Evolutionary conservation across 495 filamentous ascomycete genomes (phyloP), one percentile per base, ranked within the genome.

Genomic region (Evernia prunastri): DNA sequence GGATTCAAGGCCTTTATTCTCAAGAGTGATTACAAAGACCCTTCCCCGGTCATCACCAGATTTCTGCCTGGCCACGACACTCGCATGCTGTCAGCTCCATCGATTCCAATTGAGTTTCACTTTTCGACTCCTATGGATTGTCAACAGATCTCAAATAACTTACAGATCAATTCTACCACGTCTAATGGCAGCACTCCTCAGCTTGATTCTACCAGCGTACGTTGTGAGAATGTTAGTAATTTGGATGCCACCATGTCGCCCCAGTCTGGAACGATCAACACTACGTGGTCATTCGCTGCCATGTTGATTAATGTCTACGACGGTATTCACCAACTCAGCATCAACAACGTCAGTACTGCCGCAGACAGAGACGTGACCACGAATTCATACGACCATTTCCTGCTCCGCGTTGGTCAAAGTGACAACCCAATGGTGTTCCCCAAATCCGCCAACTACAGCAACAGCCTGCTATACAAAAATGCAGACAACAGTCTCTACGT

Each of bases 71-170:
- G 69, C 10, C 69, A 71, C 43, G 69, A 70, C 57, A 47, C 27
- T 58, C 70, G 68, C 43, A 63, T 68, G 66, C 58, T 42, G 59
- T 66, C 56, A 42, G 49, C 72, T 23, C 75, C 83, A 49, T 74
- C 69, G 0, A 58, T 84, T 5, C 57, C 71, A 3, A 69, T 84
- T 51, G 71, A 77, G 60, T 61, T 87, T 42, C 73, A 80, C 53
- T 87, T 83, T 70, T 85, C 82, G 18, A 69, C 72, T 29, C 69
- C 76, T 31, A 87, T 87, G 84, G 73, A 83, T 68, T 88, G 85
- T 69, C 66, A 79, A 2, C 72, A 69, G 0, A 70, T 84, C 23
- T 74, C 67, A 18, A 71, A 77, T 10, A 70, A 73, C 7, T 62
- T 86, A 29, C 69, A 67, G 3, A 68, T 85, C 42, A 74, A 75